phyloP scores from a whole-genome alignment of 495 filamentous ascomycete genomes.

The Glarea lozoyensis region DNA sequence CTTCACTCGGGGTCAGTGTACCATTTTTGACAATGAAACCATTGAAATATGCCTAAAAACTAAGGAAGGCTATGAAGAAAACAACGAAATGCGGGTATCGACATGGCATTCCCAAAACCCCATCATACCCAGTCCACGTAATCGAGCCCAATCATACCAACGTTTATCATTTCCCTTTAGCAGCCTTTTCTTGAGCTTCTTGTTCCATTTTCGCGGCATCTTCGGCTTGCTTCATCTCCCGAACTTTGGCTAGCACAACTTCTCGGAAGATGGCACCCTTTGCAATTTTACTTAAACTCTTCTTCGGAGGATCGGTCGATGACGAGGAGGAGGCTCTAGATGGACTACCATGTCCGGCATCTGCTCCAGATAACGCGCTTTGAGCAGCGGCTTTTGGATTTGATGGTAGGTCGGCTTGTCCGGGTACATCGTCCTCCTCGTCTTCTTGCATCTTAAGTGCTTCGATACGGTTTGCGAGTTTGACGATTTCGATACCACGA shows the following conservation, averaged over 20 bases:
- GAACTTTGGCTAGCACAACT: slow-evolving; percentile 93
- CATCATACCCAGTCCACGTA: slow-evolving; percentile 5
- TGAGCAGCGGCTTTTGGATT: slow-evolving; percentile 38
- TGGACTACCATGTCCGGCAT: no score
- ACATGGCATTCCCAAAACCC: slow-evolving; percentile 5
- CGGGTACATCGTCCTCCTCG: slow-evolving; percentile 65
- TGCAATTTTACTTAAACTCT: slow-evolving; percentile 64
- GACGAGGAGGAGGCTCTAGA: slow-evolving; percentile 10
- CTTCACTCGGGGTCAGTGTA: no score
- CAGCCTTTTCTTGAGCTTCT: slow-evolving; percentile 35
- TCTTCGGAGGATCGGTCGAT: slow-evolving; percentile 36
- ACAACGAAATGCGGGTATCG: slow-evolving; percentile 12
- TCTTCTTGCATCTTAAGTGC: slow-evolving; percentile 93
- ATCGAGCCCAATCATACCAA: not conserved
- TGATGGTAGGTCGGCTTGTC: slow-evolving; percentile 51
- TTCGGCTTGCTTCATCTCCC: slow-evolving; percentile 83
- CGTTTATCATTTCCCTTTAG: slow-evolving; percentile 28
- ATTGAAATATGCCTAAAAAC: not conserved
- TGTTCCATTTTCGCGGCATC: slow-evolving; percentile 60
- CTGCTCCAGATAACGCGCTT: slow-evolving; percentile 24
- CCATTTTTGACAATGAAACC: no score
- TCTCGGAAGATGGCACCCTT: slow-evolving; percentile 92
- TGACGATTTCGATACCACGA: slow-evolving; percentile 94
- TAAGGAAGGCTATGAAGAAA: not conserved
- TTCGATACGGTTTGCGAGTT: slow-evolving; percentile 94